Evolutionary conservation across 768 basidiomycete genomes (phyloP).

Genomic region (Trichaptum fuscoviolaceum): DNA sequence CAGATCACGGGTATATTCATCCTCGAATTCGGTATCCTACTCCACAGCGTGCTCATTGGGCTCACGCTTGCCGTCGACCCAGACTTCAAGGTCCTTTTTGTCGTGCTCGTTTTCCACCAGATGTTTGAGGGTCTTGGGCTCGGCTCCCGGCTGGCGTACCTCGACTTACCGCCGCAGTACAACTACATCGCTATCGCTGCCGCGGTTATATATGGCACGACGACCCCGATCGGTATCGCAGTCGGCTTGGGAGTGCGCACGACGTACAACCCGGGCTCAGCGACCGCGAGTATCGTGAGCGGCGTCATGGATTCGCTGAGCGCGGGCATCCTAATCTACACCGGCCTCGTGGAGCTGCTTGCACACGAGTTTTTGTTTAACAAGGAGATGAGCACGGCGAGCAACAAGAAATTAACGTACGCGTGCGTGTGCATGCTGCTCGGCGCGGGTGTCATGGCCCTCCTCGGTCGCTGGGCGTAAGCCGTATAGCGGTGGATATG

Average conservation of each 20-base stretch:
- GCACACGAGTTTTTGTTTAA: slow-evolving; percentile 95
- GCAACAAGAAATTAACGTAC: slow-evolving; percentile 60
- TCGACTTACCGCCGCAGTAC: slow-evolving; percentile 54
- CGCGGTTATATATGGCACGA: slow-evolving; percentile 64
- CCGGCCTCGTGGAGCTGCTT: slow-evolving; percentile 84
- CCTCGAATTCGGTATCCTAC: slow-evolving; percentile 87
- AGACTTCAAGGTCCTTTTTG: slow-evolving; percentile 78
- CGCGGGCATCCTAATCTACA: slow-evolving; percentile 84
- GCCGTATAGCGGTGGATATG: neutral
- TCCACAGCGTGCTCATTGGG: slow-evolving; percentile 86
- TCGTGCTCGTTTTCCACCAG: slow-evolving; percentile 91
- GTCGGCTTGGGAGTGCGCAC: slow-evolving; percentile 69
- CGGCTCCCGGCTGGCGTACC: slow-evolving; percentile 80
- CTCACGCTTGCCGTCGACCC: slow-evolving; percentile 87
- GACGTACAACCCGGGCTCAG: slow-evolving; percentile 76
- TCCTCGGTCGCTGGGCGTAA: slow-evolving; percentile 88
- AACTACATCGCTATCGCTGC: slow-evolving; percentile 52
- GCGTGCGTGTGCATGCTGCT: slow-evolving; percentile 73
- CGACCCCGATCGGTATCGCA: slow-evolving; percentile 87
- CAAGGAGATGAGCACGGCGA: slow-evolving; percentile 73
- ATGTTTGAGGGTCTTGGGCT: slow-evolving; percentile 93
- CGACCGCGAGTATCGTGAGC: slow-evolving; percentile 74
- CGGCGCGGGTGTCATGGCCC: slow-evolving; percentile 85
- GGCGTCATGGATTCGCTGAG: slow-evolving; percentile 84
- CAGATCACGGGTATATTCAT: slow-evolving; percentile 87